Base-by-base conservation (phyloP, 2,329 filamentous ascomycete species). In the Sporothrix pallida region DNA sequence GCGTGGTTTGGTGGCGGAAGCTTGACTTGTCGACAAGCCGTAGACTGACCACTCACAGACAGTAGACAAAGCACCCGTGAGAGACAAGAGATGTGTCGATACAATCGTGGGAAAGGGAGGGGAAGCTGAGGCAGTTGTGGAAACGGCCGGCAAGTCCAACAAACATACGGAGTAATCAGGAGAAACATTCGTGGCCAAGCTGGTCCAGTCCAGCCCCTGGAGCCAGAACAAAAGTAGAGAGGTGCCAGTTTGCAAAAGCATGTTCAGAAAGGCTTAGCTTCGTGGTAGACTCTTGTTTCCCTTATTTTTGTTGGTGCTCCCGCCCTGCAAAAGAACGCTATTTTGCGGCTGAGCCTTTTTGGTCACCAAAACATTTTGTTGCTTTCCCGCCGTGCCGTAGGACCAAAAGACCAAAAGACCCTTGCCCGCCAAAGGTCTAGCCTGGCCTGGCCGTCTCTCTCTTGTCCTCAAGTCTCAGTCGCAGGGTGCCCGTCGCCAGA, bases 341-440 rank as follows among this genome's bases (percentile, higher is more conserved):
- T 50, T 68, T 50, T 68, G 63, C 63, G 63, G 63, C 63, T 68
- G 63, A 68, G 63, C 42, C 9, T 65, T 23, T 10, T 20, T 13
- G 5, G 20, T 62, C 31, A 4, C 20, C n/a, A 17, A 50, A n/a
- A n/a, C 13, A 20, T 68, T 50, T 67, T 50, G 2, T 69, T 54
- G 46, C 5, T 48, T 54, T 31, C 26, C 48, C 48, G 8, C 23
- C 23, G 46, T 69, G 54, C 26, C 26, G 3, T 20, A 48, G 31
- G 31, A 37, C 31, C 31, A 37, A 37, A 37, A 37, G 31, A 31
- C 31, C 31, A 31, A 31, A 31, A 31, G 23, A 54, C 15, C 46
- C 48, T 56, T 54, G 23, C 44, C 26, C n/a, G 20, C 26, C 56
- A 50, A 26, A 13, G 50, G 50, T 58, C 67, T 70, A 56, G 67